Percentiles rank a stretch among this genome's conserved stretches.
These are phyloP conservation scores for Botryotinia calthae DNA, from an alignment of 2,329 filamentous ascomycete genomes.

Conservation along the genomic window DNA sequence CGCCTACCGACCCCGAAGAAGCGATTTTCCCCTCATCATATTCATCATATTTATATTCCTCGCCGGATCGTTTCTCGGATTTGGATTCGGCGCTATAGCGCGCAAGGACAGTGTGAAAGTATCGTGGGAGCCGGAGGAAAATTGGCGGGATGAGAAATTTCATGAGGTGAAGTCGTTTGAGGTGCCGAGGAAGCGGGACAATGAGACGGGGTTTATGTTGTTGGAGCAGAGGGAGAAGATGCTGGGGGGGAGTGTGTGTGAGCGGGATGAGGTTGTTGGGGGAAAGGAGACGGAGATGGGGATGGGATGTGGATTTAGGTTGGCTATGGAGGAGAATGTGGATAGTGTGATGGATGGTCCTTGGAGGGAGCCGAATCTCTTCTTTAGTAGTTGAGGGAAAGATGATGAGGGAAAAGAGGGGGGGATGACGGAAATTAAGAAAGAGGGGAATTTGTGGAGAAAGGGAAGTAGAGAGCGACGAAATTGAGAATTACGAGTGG, in stretches of 20 bases:
- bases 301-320: neutral
- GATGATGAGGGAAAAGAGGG: neutral
- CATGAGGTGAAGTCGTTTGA: too few relatives aligned
- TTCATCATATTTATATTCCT: neutral
- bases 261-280: neutral
- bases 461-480: neutral
- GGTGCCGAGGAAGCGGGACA: neutral
- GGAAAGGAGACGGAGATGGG: neutral
- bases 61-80: neutral
- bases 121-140: too few relatives aligned
- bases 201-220: neutral
- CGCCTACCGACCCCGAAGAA: neutral
- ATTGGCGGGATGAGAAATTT: neutral
- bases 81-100: neutral
- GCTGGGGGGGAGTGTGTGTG: neutral
- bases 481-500: too few relatives aligned
- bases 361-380: neutral
- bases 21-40: neutral
- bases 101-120: too few relatives aligned
- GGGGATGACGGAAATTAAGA: neutral
- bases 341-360: neutral
- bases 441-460: neutral
- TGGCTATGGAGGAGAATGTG: neutral
- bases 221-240: neutral
- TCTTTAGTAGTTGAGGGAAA: neutral